Base-by-base conservation (phyloP, 495 filamentous ascomycete genomes). In the Talaromyces ruber region DNA sequence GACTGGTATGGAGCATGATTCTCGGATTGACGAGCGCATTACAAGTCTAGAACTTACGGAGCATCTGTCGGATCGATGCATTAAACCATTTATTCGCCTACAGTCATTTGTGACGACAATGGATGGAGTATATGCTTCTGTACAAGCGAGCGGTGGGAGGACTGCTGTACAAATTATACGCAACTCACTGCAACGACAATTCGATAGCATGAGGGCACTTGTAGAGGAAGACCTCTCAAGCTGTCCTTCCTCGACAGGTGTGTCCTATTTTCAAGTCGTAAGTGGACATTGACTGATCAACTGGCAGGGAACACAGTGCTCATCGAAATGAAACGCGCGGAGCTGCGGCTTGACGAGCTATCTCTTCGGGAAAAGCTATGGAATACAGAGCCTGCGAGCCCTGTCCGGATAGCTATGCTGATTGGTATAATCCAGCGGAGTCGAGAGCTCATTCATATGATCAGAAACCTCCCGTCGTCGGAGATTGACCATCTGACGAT, bases 251-350 rank as follows among this genome's bases (percentile, higher is more conserved):
- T 53, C 62, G 58, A 62, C 63, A 60, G 65, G 65, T 66, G 12
- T 25, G 55, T 60, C 16, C 57, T 43, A 16, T 7, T 25, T n/a
- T 28, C 29, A 22, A 51, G 25, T 61, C 6, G 14, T 57, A 21
- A 64, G 58, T 26, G 32, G 52, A 30, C 9, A 34, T 57, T 57
- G 54, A 66, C 64, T n/a, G 6, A 24, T 9, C 47, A 18, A 39
- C 56, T 16, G 18, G 43, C 34, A 66, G 65, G 6, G 18, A 66
- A 64, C 60, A 45, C 62, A 39, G 55, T 66, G 24, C 63, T 60
- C n/a, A 60, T 45, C 22, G 65, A 66, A 60, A 60, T 66, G n/a
- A 62, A 62, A 62, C 62, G 62, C 56, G 63, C 39, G 45, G 63
- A 66, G 43, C 37, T 66, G 24, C 55, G 62, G 11, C 62, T 66